These are phyloP conservation scores for Echinochloa phyllopogon DNA, from an alignment of 176 grass and related monocot genomes.

Conservation along the genomic window DNA sequence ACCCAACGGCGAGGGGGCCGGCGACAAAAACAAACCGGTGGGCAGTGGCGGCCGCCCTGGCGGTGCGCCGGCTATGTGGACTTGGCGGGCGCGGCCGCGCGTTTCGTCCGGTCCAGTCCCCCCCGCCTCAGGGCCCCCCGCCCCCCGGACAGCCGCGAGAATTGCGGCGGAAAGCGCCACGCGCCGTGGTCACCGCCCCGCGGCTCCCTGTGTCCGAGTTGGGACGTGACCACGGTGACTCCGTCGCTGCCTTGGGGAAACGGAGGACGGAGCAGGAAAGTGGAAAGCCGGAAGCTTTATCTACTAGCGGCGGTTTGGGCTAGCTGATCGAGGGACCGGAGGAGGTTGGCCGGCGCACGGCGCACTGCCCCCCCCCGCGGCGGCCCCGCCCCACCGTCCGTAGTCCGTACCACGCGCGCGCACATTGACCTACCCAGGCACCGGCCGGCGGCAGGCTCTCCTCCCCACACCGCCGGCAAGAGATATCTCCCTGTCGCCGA, in stretches of 20 bases:
- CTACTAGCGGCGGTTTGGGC: not conserved
- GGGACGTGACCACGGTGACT: conserved; percentile 11
- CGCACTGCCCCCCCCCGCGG: conserved; percentile 2
- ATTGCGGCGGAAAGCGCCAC: conserved; percentile 38
- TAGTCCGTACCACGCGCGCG: not conserved
- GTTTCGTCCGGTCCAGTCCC: not conserved
- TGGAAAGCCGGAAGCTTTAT: not conserved
- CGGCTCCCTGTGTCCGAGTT: not conserved
- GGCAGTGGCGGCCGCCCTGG: not conserved
- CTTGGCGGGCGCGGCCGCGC: not conserved
- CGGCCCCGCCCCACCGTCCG: not conserved
- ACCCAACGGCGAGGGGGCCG: not conserved
- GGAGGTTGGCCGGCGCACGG: conserved; percentile 39
- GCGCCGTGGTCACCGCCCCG: not conserved
- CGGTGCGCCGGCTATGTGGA: conserved; percentile 19
- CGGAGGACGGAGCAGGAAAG: conserved; percentile 15
- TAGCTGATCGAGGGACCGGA: not conserved
- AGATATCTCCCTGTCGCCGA: not conserved
- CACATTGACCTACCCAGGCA: not conserved
- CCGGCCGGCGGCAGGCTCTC: not conserved
- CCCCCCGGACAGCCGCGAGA: conserved; percentile 14
- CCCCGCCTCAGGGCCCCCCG: too few relatives aligned
- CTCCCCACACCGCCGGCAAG: not conserved
- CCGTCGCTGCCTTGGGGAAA: not conserved
- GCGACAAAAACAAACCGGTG: not conserved